phyloP scores from a whole-genome alignment of 129 eudicot genomes.

The Pulicaria dysenterica region DNA sequence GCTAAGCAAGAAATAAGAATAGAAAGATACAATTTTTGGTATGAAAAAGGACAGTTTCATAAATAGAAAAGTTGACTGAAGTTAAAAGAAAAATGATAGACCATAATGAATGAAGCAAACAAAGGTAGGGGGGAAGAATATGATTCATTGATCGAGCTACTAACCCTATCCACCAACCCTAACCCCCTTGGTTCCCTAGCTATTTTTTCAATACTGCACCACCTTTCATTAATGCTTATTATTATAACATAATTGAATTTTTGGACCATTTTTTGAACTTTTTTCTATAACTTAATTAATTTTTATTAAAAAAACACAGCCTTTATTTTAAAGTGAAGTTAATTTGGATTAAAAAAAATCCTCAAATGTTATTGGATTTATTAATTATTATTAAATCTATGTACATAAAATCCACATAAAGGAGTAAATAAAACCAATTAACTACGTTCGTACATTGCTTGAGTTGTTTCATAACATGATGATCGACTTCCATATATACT shows the following conservation, averaged over 20 bases:
- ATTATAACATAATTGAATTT: background rate
- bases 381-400: too few relatives aligned
- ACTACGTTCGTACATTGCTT: too few relatives aligned
- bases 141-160: background rate
- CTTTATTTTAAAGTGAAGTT: too few relatives aligned
- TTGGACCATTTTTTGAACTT: background rate
- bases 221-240: conserved; percentile 21
- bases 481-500: background rate
- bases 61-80: background rate
- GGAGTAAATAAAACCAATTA: too few relatives aligned
- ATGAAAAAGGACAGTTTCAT: too few relatives aligned
- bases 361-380: too few relatives aligned
- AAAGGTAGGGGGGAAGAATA: background rate
- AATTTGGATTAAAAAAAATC: too few relatives aligned
- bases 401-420: too few relatives aligned
- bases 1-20: too few relatives aligned
- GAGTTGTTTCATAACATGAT: background rate
- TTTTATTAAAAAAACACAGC: too few relatives aligned
- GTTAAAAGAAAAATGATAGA: background rate
- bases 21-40: too few relatives aligned
- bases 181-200: background rate
- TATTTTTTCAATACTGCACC: conserved; percentile 12
- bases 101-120: background rate
- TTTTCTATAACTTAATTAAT: background rate
- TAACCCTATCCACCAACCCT: conserved; percentile 19